phyloP scores from a whole-genome alignment of 768 basidiomycete species.

The Panus rudis region DNA sequence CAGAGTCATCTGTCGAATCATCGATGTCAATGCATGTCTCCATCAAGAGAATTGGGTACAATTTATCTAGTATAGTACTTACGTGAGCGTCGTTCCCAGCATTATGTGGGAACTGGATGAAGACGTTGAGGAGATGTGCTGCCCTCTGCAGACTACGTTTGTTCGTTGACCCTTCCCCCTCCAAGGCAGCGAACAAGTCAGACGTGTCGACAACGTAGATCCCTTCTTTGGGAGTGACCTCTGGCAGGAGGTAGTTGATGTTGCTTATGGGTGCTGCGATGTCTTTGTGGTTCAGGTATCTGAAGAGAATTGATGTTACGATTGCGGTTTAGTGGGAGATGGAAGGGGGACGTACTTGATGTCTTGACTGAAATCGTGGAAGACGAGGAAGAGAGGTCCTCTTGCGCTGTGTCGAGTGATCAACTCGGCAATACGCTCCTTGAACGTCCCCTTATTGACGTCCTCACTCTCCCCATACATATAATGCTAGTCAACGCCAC shows the following conservation, averaged over 20 bases:
- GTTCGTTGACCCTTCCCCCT: constrained; percentile 50
- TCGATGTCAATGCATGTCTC: no score
- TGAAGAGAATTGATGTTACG: constrained; percentile 17
- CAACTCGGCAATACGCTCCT: constrained; percentile 41
- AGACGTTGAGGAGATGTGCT: constrained; percentile 52
- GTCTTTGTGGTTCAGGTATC: constrained; percentile 44
- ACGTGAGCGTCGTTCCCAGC: constrained; percentile 86
- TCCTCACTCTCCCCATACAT: constrained; percentile 57
- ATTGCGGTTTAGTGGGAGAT: neutral
- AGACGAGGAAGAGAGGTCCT: constrained; percentile 70
- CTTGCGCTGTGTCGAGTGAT: constrained; percentile 30
- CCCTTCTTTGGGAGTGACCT: constrained; percentile 41
- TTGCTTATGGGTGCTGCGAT: constrained; percentile 49
- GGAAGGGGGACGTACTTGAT: constrained; percentile 46
- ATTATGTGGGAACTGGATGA: no score
- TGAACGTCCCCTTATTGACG: constrained; percentile 45
- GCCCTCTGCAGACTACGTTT: constrained; percentile 55
- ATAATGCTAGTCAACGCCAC: constrained; percentile 45
- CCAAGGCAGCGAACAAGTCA: constrained; percentile 67
- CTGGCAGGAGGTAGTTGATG: constrained; percentile 52
- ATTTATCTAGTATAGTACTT: constrained; percentile 16
- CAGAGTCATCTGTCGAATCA: constrained; percentile 66
- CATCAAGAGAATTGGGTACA: neutral
- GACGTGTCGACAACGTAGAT: constrained; percentile 68
- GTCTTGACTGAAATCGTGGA: constrained; percentile 75